These are phyloP conservation scores for Chytriomyces sp. DNA, from an alignment of 192 early-diverging fungal species.

Conservation along the genomic window DNA sequence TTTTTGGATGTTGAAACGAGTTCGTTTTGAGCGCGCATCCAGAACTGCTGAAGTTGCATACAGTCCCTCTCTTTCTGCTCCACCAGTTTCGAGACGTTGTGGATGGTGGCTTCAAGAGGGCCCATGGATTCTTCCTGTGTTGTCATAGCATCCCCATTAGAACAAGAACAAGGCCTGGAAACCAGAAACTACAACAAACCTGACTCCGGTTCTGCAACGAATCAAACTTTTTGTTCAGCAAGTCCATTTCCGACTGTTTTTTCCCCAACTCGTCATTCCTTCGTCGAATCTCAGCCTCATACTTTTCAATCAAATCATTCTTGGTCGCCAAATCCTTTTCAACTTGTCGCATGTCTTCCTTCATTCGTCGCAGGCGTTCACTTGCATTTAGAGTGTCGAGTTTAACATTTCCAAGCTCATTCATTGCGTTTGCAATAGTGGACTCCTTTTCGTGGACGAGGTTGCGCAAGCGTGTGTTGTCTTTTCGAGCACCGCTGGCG, in stretches of 20 bases:
- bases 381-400: conserved; percentile 52
- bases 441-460: conserved; percentile 64
- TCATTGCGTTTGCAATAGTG: conserved; percentile 55
- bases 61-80: conserved; percentile 60
- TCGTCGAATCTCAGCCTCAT: conserved; percentile 64
- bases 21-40: conserved; percentile 67
- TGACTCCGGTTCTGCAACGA: conserved; percentile 52
- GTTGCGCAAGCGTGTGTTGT: conserved; percentile 51
- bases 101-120: conserved; percentile 66
- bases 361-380: conserved; percentile 41
- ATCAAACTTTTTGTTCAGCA: conserved; percentile 68
- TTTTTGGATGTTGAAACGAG: conserved; percentile 58
- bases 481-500: conserved; percentile 44
- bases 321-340: conserved; percentile 55
- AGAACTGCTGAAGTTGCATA: conserved; percentile 60
- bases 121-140: conserved; percentile 60
- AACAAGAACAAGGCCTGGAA: background rate
- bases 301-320: conserved; percentile 64
- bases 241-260: conserved; percentile 65
- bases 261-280: conserved; percentile 65
- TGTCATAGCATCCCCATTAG: background rate
- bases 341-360: conserved; percentile 42
- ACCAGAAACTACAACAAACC: conserved; percentile 36
- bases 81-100: conserved; percentile 62
- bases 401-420: conserved; percentile 55